Evolutionary conservation across 2,329 filamentous ascomycete species (phyloP).

Genomic region (Botrytis porri): DNA sequence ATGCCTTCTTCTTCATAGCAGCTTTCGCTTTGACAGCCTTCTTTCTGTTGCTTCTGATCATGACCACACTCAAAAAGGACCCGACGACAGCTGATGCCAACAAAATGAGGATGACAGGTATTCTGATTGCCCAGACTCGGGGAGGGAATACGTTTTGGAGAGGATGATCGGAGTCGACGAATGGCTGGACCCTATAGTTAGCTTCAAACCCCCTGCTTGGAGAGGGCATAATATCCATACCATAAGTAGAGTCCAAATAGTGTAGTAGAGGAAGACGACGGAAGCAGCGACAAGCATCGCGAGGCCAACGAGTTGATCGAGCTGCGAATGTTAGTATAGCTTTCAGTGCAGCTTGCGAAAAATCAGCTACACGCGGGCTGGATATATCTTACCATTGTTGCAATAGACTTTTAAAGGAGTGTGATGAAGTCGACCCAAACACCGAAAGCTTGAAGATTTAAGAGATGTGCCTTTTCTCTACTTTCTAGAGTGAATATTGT

Average conservation of each 20-base stretch:
- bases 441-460: not conserved
- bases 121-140: constrained; percentile 97
- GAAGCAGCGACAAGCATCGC: constrained; percentile 73
- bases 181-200: constrained; percentile 62
- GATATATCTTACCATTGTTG: constrained; percentile 36
- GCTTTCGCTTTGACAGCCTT: constrained; percentile 92
- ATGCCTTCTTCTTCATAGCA: constrained; percentile 82
- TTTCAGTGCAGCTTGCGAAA: not conserved
- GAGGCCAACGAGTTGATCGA: constrained; percentile 81
- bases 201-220: not conserved
- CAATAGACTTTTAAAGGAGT: constrained; percentile 33
- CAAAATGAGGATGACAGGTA: constrained; percentile 93
- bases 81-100: constrained; percentile 91
- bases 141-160: constrained; percentile 95
- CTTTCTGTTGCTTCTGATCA: constrained; percentile 98
- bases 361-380: not conserved
- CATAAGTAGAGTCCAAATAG: constrained; percentile 96
- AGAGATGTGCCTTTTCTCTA: not conserved
- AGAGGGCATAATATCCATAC: constrained; percentile 49
- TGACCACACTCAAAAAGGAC: constrained; percentile 92
- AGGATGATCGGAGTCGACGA: constrained; percentile 91
- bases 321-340: constrained; percentile 50
- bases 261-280: constrained; percentile 85
- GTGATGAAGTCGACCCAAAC: constrained; percentile 27
- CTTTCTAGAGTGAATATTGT: not conserved